A percentile compares a stretch with the other conserved stretches of the same genome.
These are phyloP conservation scores for Phytophthora sp. DNA, from an alignment of 352 stramenopile species.

Conservation along the genomic window DNA sequence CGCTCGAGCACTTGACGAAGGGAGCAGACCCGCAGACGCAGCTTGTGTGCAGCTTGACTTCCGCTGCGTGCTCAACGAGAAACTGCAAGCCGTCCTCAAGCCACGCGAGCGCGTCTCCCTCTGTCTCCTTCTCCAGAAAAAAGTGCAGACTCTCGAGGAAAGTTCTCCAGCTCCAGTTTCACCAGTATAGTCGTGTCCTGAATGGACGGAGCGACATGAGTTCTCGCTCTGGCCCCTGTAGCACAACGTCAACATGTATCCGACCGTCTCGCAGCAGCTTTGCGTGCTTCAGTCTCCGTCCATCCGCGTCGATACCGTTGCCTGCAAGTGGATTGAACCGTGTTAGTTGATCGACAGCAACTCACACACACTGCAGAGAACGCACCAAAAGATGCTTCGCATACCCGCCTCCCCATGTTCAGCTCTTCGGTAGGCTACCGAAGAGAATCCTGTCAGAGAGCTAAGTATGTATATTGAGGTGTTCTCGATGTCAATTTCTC, in stretches of 20 bases:
- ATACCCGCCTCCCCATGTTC: conserved; percentile 29
- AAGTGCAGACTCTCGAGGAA: conserved; percentile 32
- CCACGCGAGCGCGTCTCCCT: conserved; percentile 26
- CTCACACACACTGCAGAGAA: not conserved
- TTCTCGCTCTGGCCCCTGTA: not conserved
- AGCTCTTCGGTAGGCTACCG: conserved; percentile 6
- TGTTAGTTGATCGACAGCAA: not conserved
- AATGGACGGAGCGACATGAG: not conserved
- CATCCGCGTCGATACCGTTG: not conserved
- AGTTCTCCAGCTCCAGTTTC: conserved; percentile 27
- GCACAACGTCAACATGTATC: not conserved
- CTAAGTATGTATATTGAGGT: not conserved
- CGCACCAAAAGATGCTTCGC: conserved; percentile 27
- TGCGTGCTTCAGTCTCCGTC: conserved; percentile 17
- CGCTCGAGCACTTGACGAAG: conserved; percentile 28
- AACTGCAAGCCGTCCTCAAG: conserved; percentile 27
- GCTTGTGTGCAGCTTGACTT: conserved; percentile 18
- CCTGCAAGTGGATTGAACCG: not conserved
- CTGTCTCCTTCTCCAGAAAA: conserved; percentile 23
- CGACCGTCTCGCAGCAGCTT: conserved; percentile 27
- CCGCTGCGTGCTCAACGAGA: conserved; percentile 11
- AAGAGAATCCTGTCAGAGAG: not conserved
- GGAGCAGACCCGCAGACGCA: conserved; percentile 30
- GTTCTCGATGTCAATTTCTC: not conserved
- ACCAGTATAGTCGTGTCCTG: conserved; percentile 2